Base-by-base conservation (phyloP, 2,329 filamentous ascomycete genomes). In the Diaporthe vexans region DNA sequence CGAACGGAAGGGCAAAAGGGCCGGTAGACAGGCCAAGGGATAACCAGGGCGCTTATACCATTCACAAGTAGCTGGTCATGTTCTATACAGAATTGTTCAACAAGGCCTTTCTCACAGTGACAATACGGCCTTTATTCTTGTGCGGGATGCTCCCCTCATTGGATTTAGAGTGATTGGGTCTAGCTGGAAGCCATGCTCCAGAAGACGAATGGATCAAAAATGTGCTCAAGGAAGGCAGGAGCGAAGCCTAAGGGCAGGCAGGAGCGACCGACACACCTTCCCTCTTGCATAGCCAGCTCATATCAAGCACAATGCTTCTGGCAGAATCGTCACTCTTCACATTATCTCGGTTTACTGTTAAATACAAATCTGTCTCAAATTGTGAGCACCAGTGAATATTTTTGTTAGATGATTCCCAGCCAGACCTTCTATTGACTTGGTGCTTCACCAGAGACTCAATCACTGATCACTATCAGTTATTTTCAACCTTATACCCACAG, bases 51-150 rank as follows among this genome's bases (percentile, higher is more conserved):
- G 33, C 29, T 26, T 48, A 46, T 73, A 61, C 46, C 46, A 58
- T 73, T 48, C 40, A 35, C 63, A 73, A 35, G 35, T 59, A 67
- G 65, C 57, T 52, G 58, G 71, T 26, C 21, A 72, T 58, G 43
- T 63, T 48, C 29, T 54, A 73, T 48, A 37, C 33, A 13, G 24
- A 26, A 26, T 6, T 26, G 13, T 54, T 56, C 8, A 40, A 40
- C 11, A 10, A 51, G 10, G 10, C 3, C 3, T 7, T 54, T 40
- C n/a, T 46, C 19, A 24, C 1, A 43, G 33, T 1, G 1, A 15
- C 1, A 13, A 26, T 33, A 10, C 37, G 21, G n/a, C 46, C 24
- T 33, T 24, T 24, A 9, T 11, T 9, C 5, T 13, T 21, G 10
- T 21, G 35, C 8, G 40, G 37, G 13, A 11, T 37, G 10, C 35